Base-by-base conservation (phyloP, 176 grass and related monocot species). In the Microstegium vimineum region DNA sequence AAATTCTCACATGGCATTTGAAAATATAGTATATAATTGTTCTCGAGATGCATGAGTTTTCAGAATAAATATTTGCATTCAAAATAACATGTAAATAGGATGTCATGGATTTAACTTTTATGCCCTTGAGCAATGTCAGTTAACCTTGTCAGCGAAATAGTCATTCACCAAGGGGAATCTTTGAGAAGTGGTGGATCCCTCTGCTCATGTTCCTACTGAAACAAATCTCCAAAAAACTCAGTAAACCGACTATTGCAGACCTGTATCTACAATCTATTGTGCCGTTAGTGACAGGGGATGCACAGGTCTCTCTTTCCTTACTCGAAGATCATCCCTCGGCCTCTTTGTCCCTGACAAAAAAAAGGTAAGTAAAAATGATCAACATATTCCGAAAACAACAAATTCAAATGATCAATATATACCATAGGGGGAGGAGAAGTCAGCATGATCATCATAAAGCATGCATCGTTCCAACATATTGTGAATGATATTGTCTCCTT, bases 121-220 rank as follows among this genome's bases (percentile, higher is more conserved):
- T 56, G 51, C 7, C 51, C 8, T 3, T 56, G 13, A n/a, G 16
- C 49, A 54, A 7, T 54, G 49, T 22, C 18, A 54, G 18, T 54
- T 54, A 56, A 56, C 51, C 18, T 22, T 71, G 70, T 69, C 66
- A 87, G 60, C 35, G 37, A 37, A 60, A 62, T 60, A 16, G 57
- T 69, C 8, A 64, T 62, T 30, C 61, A 27, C 25, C 71, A 77
- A 52, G 62, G 38, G 81, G 90, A 90, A 92, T 92, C 84, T 88
- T 90, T 90, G 78, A 59, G 56, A 89, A 79, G 71, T 84, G 74
- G 54, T 86, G 83, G 73, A 82, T 78, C 74, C 75, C 37, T 17
- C 36, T 71, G 54, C 45, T 80, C 60, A 67, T 57, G 33, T 78
- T 65, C 64, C 20, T 75, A 37, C 59, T 54, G 1, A 62, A 72